These are phyloP conservation scores for Neonectria ditissima DNA, from an alignment of 2,329 filamentous ascomycete species.

Conservation along the genomic window DNA sequence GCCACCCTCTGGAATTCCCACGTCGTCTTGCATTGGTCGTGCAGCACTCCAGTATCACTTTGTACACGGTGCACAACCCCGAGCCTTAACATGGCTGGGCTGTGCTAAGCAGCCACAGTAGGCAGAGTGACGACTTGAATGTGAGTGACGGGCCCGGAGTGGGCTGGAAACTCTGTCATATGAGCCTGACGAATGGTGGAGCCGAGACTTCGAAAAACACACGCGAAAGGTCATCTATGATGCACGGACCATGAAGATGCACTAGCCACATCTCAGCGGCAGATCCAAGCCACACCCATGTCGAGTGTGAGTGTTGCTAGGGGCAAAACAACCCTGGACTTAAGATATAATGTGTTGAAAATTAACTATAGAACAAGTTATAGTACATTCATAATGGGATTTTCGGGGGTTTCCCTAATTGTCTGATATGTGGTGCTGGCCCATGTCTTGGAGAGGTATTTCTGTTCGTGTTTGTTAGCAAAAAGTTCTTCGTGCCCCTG, in stretches of 20 bases:
- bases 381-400: too few relatives aligned
- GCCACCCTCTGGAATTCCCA: conserved; percentile 8
- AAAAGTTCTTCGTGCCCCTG: too few relatives aligned
- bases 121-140: not conserved
- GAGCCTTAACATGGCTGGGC: not conserved
- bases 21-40: conserved; percentile 5
- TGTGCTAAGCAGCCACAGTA: not conserved
- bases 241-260: not conserved
- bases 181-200: conserved; percentile 5
- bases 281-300: not conserved
- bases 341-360: too few relatives aligned
- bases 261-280: not conserved
- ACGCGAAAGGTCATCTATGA: not conserved
- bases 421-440: too few relatives aligned
- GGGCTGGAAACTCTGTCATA: conserved; percentile 1
- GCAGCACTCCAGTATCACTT: not conserved
- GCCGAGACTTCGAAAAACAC: not conserved
- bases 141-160: not conserved
- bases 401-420: too few relatives aligned
- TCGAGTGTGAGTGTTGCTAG: not conserved
- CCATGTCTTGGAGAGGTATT: too few relatives aligned
- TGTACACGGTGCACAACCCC: not conserved
- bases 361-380: too few relatives aligned
- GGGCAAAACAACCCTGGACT: too few relatives aligned
- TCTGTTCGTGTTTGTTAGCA: too few relatives aligned